phyloP scores from a whole-genome alignment of 1,284 basidiomycete genomes.

The Anthracocystis panici-leucophaei region DNA sequence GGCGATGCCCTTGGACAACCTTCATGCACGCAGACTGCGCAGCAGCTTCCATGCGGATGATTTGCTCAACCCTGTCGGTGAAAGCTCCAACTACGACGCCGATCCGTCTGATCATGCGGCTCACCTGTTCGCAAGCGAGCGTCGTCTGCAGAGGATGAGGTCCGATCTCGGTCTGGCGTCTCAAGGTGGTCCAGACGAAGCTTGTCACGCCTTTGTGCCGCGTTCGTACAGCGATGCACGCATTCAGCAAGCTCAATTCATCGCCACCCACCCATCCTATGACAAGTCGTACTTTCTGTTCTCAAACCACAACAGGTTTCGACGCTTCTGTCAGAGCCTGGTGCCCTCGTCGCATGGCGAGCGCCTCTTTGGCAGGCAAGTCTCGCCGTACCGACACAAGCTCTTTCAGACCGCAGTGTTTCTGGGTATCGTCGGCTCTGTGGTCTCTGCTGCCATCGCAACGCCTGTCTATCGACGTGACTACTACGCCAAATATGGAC shows the following conservation, averaged over 20 bases:
- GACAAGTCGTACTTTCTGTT: slow-evolving; percentile 93
- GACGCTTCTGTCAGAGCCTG: slow-evolving; percentile 84
- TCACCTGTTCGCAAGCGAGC: slow-evolving; percentile 75
- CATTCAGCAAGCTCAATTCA: slow-evolving; percentile 88
- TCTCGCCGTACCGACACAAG: slow-evolving; percentile 74
- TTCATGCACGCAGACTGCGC: slow-evolving; percentile 54
- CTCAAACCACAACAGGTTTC: slow-evolving; percentile 81
- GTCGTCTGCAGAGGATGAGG: slow-evolving; percentile 73
- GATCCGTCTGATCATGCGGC: slow-evolving; percentile 61
- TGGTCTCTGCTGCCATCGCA: slow-evolving; percentile 85
- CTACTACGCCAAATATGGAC: slow-evolving; percentile 78
- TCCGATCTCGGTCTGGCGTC: slow-evolving; percentile 60
- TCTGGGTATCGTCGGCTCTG: slow-evolving; percentile 82
- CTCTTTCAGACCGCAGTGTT: slow-evolving; percentile 83
- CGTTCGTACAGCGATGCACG: slow-evolving; percentile 77
- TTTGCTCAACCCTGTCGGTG: slow-evolving; percentile 26
- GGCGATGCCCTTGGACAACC: slow-evolving; percentile 75
- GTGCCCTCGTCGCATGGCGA: slow-evolving; percentile 85
- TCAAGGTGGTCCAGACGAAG: slow-evolving; percentile 30
- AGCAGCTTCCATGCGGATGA: slow-evolving; percentile 55
- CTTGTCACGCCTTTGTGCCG: slow-evolving; percentile 51
- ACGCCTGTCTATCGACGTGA: slow-evolving; percentile 86
- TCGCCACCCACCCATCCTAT: slow-evolving; percentile 87
- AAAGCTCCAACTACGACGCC: slow-evolving; percentile 28
- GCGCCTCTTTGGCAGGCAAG: slow-evolving; percentile 74